Evolutionary conservation across 2,329 filamentous ascomycete genomes (phyloP).

Genomic region (Venturia oleaginea): DNA sequence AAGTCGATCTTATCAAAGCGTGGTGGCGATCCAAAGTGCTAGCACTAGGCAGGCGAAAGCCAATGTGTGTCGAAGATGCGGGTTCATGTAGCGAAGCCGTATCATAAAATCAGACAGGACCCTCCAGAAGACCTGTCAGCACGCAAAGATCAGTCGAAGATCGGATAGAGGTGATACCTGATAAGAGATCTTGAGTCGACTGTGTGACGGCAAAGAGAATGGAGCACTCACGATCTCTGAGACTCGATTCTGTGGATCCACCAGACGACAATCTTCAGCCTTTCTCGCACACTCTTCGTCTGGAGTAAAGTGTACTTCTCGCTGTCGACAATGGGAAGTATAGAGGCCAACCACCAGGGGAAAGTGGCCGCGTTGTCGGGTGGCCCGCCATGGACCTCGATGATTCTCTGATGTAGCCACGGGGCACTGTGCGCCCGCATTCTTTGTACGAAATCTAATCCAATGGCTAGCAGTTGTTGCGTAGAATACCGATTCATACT

Average conservation of each 20-base stretch:
- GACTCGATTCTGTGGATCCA: constrained; percentile 70
- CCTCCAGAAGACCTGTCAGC: constrained; percentile 14
- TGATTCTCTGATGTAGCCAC: constrained; percentile 66
- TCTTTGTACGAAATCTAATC: constrained; percentile 56
- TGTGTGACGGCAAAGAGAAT: neutral
- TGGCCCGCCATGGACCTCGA: constrained; percentile 67
- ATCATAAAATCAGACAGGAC: constrained; percentile 11
- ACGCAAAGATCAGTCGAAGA: constrained; percentile 8
- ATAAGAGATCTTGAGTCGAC: neutral
- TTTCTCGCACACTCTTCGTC: constrained; percentile 66
- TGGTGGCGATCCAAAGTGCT: constrained; percentile 6
- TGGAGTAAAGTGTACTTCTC: constrained; percentile 71
- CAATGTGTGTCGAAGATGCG: constrained; percentile 8
- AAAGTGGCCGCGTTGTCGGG: constrained; percentile 69
- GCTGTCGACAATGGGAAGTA: constrained; percentile 65
- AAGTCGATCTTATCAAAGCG: neutral
- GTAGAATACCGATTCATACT: constrained; percentile 55
- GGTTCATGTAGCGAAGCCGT: neutral
- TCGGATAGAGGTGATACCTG: neutral
- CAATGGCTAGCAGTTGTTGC: constrained; percentile 56
- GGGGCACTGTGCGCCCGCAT: constrained; percentile 61
- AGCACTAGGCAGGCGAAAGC: constrained; percentile 5
- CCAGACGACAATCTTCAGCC: constrained; percentile 70
- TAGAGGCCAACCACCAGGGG: constrained; percentile 83
- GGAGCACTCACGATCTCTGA: constrained; percentile 57